Conservation (phyloP, 768 basidiomycete genomes). For the Rossbeevera mucosa region DNA sequence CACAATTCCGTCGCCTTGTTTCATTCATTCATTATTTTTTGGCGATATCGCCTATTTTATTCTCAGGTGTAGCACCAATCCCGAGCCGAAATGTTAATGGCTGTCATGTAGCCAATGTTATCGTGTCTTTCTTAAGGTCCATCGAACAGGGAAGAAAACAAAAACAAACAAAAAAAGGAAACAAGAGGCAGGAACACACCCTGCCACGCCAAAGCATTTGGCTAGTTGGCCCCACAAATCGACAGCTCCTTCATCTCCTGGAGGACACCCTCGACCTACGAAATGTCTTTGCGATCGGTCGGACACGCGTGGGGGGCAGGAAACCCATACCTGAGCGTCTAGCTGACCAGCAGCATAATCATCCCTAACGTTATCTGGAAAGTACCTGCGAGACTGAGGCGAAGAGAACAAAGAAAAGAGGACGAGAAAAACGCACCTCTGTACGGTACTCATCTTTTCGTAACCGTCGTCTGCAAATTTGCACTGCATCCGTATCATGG, state of each 20-base stretch:
- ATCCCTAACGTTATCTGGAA: conserved; percentile 84
- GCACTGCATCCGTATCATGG: conserved; percentile 97
- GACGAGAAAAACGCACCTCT: conserved; percentile 48
- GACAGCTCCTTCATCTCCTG: conserved; percentile 96
- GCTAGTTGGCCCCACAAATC: conserved; percentile 70
- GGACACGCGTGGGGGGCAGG: background rate
- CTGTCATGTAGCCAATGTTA: conserved; percentile 10
- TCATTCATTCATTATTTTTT: background rate
- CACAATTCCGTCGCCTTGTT: conserved; percentile 9
- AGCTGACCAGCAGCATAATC: conserved; percentile 97
- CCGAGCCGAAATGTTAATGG: conserved; percentile 1
- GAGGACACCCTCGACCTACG: conserved; percentile 88
- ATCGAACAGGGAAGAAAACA: background rate
- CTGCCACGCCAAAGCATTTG: background rate
- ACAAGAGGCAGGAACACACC: conserved; percentile 1
- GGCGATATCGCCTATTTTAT: conserved; percentile 10
- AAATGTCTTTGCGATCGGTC: background rate
- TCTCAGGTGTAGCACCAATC: conserved; percentile 20
- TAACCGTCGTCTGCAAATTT: conserved; percentile 99
- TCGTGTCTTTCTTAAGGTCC: conserved; percentile 2
- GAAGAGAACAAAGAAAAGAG: background rate
- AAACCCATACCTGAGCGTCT: conserved; percentile 72
- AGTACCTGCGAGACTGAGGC: conserved; percentile 55
- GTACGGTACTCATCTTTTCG: conserved; percentile 92
- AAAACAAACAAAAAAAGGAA: conserved; percentile 3